Percentiles rank a stretch among this genome's conserved stretches.
Evolutionary conservation across 306 rosid species (phyloP).

Genomic region (Sophora flavescens): DNA sequence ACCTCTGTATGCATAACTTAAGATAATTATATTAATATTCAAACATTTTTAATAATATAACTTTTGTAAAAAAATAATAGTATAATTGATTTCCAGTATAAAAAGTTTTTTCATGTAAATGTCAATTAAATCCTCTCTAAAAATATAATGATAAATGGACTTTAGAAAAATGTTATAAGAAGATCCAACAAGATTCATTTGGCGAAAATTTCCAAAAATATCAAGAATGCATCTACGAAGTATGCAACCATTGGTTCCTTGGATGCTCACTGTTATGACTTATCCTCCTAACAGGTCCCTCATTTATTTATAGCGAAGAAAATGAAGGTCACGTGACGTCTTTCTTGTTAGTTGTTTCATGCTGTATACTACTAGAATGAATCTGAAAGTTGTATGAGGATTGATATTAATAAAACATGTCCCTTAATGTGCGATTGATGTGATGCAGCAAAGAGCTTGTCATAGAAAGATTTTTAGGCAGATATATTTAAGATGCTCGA

Average conservation of each 20-base stretch:
- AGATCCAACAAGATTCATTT: not conserved
- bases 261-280: not conserved
- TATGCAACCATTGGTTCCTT: not conserved
- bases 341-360: not conserved
- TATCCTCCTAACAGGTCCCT: not conserved
- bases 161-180: not conserved
- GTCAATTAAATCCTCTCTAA: too few species aligned
- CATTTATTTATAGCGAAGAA: slow-evolving; percentile 8
- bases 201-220: slow-evolving; percentile 3
- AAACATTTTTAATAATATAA: too few species aligned
- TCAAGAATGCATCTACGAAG: not conserved
- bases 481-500: not conserved
- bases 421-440: not conserved
- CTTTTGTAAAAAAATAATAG: too few species aligned
- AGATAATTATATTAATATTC: too few species aligned
- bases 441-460: not conserved
- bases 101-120: too few species aligned
- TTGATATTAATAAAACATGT: not conserved
- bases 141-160: too few species aligned
- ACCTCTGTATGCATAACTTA: too few species aligned
- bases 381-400: slow-evolving; percentile 2
- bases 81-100: too few species aligned
- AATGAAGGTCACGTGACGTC: slow-evolving; percentile 10
- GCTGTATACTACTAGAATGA: not conserved
- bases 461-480: not conserved